Evolutionary conservation across 345 rosid genomes (phyloP), one percentile per base, ranked within the genome.

Genomic region (Mercurialis annua): DNA sequence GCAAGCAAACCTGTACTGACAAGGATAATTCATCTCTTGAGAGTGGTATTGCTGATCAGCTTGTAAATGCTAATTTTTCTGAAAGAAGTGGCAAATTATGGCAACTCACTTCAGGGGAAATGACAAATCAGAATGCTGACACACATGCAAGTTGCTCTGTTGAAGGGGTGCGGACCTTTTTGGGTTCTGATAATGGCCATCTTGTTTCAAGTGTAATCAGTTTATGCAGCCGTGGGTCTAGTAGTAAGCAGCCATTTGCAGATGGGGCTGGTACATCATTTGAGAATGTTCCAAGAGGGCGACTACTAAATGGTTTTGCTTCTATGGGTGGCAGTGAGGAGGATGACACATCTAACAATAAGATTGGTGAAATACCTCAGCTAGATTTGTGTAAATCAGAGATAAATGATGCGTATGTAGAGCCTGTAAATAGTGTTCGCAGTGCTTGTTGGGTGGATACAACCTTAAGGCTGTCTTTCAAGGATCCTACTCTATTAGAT

Each of bases 381-480:
- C 70, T 81, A 57, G 81, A 80, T 75, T 66, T 65, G 56, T 73
- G 81, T 47, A 76, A 65, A 55, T 71, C 81, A 67, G 69, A 59
- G 66, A 52, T 68, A 44, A 56, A 64, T 66, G 78, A 71, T 30
- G 47, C 33, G 49, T 30, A 38, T 63, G 16, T n/a, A 62, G 82
- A 72, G 70, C 71, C 78, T 73, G 69, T 51, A 56, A 73, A 69
- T 78, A 27, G 49, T 46, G 65, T 66, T 67, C 72, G 30, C 69
- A 33, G 80, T 40, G 72, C 70, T 30, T 71, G 62, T 59, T 78
- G 69, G 73, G 70, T 59, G 60, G 76, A 82, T 65, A 61, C 79
- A 20, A 71, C 77, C 66, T 70, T 80, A 77, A 77, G 66, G 62
- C 75, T 82, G 64, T 71, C 81, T 77, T 71, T 61, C 26, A 62